Conservation (phyloP, 768 basidiomycete species). For the Trametes cingulata region DNA sequence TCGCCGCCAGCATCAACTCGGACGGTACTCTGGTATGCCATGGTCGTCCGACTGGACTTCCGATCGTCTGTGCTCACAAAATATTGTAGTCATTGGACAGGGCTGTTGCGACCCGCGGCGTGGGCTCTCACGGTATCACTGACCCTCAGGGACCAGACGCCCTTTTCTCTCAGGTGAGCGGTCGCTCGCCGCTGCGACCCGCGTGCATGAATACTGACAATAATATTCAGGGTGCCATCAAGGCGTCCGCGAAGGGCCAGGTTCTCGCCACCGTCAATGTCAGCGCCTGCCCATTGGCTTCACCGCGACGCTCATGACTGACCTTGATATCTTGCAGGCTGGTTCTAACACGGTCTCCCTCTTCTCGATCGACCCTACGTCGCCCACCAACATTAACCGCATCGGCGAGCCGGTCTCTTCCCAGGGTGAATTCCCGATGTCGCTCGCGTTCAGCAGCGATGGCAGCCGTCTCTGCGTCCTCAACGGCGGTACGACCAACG, state of each 20-base stretch:
- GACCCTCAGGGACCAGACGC: constrained; percentile 19
- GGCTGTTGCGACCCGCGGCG: constrained; percentile 20
- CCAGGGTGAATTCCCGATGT: constrained; percentile 54
- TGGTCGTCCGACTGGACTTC: too few relatives aligned
- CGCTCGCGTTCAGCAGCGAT: constrained; percentile 37
- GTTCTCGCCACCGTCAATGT: constrained; percentile 30
- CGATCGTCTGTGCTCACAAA: neutral
- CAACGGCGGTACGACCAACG: constrained; percentile 39
- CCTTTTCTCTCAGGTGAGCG: constrained; percentile 21
- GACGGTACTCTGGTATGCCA: constrained; percentile 44
- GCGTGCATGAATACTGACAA: too few relatives aligned
- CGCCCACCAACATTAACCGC: constrained; percentile 43
- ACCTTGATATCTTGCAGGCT: constrained; percentile 31
- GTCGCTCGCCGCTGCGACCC: too few relatives aligned
- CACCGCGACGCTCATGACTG: neutral
- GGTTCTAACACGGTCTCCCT: constrained; percentile 48
- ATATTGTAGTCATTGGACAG: constrained; percentile 19
- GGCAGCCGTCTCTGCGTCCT: constrained; percentile 36
- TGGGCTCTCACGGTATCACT: constrained; percentile 26
- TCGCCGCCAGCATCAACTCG: constrained; percentile 41
- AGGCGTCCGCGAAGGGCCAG: constrained; percentile 22
- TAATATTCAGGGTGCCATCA: constrained; percentile 18
- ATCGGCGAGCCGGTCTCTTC: constrained; percentile 46
- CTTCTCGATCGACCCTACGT: constrained; percentile 42
- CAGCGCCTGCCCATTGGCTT: neutral